These are phyloP conservation scores for Hypoxylon fragiforme DNA, from an alignment of 495 filamentous ascomycete genomes.

Conservation along the genomic window DNA sequence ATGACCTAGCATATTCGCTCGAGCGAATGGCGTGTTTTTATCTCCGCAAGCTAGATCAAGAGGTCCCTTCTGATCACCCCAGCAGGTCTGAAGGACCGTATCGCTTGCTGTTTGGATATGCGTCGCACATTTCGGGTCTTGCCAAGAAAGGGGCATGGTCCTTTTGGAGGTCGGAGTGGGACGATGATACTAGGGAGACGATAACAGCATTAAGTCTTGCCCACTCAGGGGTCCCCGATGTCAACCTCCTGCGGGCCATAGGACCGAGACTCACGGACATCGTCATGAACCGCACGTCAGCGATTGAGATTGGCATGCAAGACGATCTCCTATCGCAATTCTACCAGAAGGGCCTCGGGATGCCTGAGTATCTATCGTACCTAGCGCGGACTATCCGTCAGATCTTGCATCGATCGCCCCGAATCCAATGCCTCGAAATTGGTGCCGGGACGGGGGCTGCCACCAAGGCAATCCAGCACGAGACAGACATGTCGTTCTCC, in stretches of 20 bases:
- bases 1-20: slow-evolving; percentile 11
- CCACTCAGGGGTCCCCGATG: slow-evolving; percentile 1
- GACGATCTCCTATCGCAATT: slow-evolving; percentile 42
- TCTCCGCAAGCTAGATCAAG: slow-evolving; percentile 14
- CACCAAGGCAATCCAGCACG: slow-evolving; percentile 25
- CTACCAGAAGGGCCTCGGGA: slow-evolving; percentile 40
- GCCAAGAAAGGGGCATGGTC: not conserved
- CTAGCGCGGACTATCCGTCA: slow-evolving; percentile 35
- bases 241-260: not conserved
- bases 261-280: not conserved
- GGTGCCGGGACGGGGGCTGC: slow-evolving; percentile 54
- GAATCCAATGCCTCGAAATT: slow-evolving; percentile 49
- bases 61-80: not conserved
- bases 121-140: not conserved
- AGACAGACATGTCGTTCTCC: not conserved
- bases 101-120: not conserved
- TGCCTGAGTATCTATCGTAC: slow-evolving; percentile 21
- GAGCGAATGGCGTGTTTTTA: slow-evolving; percentile 39
- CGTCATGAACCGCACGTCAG: not conserved
- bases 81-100: not conserved
- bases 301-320: slow-evolving; percentile 3
- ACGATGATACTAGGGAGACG: not conserved
- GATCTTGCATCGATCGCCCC: slow-evolving; percentile 48
- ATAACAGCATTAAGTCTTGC: not conserved
- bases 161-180: not conserved